phyloP scores from a whole-genome alignment of 352 stramenopile species.

The Phytophthora sp. region DNA sequence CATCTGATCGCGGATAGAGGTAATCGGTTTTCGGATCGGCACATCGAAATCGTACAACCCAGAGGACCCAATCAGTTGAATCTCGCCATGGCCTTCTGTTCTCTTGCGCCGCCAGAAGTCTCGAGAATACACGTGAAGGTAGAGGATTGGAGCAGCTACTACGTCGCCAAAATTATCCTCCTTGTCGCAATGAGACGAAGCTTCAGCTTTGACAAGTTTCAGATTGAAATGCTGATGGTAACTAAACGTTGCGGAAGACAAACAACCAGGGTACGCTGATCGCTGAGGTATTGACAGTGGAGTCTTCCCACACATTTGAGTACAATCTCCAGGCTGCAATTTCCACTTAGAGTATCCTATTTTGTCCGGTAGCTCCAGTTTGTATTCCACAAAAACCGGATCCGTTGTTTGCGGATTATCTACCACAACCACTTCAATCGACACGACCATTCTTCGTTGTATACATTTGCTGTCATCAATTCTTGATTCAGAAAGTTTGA shows the following conservation, averaged over 20 bases:
- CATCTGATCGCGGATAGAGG: conserved; percentile 46
- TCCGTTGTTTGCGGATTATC: conserved; percentile 33
- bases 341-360: conserved; percentile 24
- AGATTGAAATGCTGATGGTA: conserved; percentile 35
- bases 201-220: conserved; percentile 19
- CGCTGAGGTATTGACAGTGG: conserved; percentile 29
- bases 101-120: conserved; percentile 58
- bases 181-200: neutral
- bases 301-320: conserved; percentile 18
- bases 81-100: conserved; percentile 43
- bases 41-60: conserved; percentile 49
- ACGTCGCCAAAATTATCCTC: neutral
- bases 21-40: conserved; percentile 43
- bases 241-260: conserved; percentile 24
- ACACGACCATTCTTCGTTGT: conserved; percentile 25
- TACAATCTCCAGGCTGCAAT: conserved; percentile 19
- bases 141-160: conserved; percentile 20
- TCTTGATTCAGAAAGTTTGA: conserved; percentile 1
- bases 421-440: conserved; percentile 38
- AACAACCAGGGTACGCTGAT: conserved; percentile 7
- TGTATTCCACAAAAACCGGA: conserved; percentile 39
- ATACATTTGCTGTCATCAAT: neutral
- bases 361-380: conserved; percentile 19
- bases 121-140: conserved; percentile 48
- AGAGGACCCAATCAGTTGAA: conserved; percentile 32